Base-by-base conservation (phyloP, 768 basidiomycete genomes). In the Tricholoma bakamatsutake region DNA sequence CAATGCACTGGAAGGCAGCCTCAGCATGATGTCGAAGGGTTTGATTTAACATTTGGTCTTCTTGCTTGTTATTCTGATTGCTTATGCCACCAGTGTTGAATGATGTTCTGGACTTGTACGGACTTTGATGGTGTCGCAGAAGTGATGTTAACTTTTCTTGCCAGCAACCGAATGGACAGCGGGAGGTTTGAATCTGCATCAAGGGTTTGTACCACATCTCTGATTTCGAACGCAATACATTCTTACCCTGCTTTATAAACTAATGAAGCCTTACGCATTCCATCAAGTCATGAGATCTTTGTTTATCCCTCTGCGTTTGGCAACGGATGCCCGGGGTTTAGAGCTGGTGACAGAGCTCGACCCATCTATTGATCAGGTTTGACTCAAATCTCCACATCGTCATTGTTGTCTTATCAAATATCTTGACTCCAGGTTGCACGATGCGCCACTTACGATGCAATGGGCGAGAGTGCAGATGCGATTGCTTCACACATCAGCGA, bases 131-230 rank as follows among this genome's bases (percentile, higher is more conserved):
- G 24, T 30, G 21, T 53, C 35, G n/a, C 61, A 50, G 47, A 37
- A 12, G 12, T 50, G 37, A 2, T 31, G 21, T 53, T 13, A 42
- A 33, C 58, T 53, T 11, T 42, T 34, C 35, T 45, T 39, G 56
- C 24, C 61, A 87, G 88, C 68, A 88, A 90, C 73, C 84, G 89
- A 40, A 88, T 90, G 85, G 91, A 94, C 62, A 88, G 87, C 55
- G 90, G 90, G 3, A 81, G 84, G 52, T 96, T 97, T 61, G 87
- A 90, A 66, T 83, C 81, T 27, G 78, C 81, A 17, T 76, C 76
- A 8, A 75, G 78, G 71, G 81, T 82, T 47, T 34, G 71, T 62
- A 17, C 52, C 30, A 37, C 47, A 8, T 47, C 53, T 40, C 27
- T 55, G 12, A 37, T 46, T 21, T 7, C 34, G 46, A 13, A 52